These are phyloP conservation scores for Geranium brycei DNA, from an alignment of 345 rosid genomes.

Conservation along the genomic window DNA sequence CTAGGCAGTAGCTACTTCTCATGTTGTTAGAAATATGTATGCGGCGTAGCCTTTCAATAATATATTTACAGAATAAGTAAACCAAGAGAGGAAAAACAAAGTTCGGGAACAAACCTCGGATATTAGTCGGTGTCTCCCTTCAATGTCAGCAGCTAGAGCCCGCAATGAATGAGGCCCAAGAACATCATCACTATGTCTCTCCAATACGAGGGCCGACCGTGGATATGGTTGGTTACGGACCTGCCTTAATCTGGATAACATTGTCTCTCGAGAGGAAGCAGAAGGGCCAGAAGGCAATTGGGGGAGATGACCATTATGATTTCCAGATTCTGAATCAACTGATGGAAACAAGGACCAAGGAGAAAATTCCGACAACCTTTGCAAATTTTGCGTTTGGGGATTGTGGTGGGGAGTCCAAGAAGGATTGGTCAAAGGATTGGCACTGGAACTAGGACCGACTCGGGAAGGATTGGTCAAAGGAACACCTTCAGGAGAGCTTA, in stretches of 20 bases:
- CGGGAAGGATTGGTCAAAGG: conserved; percentile 24
- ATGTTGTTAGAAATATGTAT: no score
- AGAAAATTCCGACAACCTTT: conserved; percentile 41
- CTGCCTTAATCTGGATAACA: conserved; percentile 32
- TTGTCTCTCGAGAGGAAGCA: conserved; percentile 37
- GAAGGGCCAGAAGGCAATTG: conserved; percentile 44
- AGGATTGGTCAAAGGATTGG: conserved; percentile 32
- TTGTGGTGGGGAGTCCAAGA: conserved; percentile 39
- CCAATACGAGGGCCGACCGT: conserved; percentile 37
- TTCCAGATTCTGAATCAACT: conserved; percentile 40
- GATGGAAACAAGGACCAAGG: conserved; percentile 69
- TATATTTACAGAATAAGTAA: not conserved
- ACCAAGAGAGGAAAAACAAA: conserved; percentile 1
- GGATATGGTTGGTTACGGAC: conserved; percentile 24
- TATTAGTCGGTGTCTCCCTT: conserved; percentile 56
- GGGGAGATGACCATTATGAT: conserved; percentile 39
- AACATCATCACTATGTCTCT: conserved; percentile 25
- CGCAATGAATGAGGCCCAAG: conserved; percentile 27
- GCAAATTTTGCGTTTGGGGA: conserved; percentile 27
- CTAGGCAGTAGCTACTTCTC: no score
- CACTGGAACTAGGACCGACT: conserved; percentile 35
- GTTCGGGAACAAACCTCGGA: conserved; percentile 46
- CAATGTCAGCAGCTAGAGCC: conserved; percentile 50
- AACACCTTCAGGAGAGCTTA: conserved; percentile 25
- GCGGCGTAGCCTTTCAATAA: not conserved